phyloP scores from a whole-genome alignment of 176 grass and related monocot genomes.

The Areca catechu region DNA sequence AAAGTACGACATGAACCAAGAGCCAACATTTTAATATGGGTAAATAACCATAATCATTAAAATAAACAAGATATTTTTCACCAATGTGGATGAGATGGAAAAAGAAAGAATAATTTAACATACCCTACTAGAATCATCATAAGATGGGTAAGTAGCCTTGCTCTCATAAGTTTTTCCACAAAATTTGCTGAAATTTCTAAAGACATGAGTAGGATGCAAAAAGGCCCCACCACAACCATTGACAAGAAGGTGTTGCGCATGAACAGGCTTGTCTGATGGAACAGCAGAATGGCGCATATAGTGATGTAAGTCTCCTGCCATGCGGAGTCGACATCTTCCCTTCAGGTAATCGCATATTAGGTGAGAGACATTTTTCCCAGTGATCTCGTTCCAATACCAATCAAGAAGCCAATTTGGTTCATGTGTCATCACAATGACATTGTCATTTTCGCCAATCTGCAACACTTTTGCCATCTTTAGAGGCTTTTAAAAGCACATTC shows the following conservation, averaged over 20 bases:
- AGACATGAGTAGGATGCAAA: constrained; percentile 94
- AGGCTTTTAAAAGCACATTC: not conserved
- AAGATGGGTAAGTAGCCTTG: constrained; percentile 73
- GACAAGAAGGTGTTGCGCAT: constrained; percentile 82
- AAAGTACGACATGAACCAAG: no score
- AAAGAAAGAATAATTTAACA: constrained; percentile 16
- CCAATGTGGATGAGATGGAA: no score
- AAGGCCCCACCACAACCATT: constrained; percentile 98
- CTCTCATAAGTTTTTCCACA: constrained; percentile 76
- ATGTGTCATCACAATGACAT: constrained; percentile 86
- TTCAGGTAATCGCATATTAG: constrained; percentile 74
- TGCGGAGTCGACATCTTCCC: constrained; percentile 76
- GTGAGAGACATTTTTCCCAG: constrained; percentile 72
- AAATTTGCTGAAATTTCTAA: constrained; percentile 59
- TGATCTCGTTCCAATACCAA: constrained; percentile 89
- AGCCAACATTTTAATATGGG: no score
- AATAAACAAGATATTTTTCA: no score
- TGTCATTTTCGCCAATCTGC: constrained; percentile 76
- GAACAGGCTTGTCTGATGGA: constrained; percentile 41
- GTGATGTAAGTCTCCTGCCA: constrained; percentile 96
- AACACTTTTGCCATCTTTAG: constrained; percentile 21
- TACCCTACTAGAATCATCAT: constrained; percentile 89
- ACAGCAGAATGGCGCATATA: constrained; percentile 89
- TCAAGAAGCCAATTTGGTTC: constrained; percentile 98
- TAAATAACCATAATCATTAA: no score